A percentile compares a stretch with the other conserved stretches of the same genome.
These are phyloP conservation scores for Leishmania lainsoni DNA, from an alignment of 208 protist species.

Conservation along the genomic window DNA sequence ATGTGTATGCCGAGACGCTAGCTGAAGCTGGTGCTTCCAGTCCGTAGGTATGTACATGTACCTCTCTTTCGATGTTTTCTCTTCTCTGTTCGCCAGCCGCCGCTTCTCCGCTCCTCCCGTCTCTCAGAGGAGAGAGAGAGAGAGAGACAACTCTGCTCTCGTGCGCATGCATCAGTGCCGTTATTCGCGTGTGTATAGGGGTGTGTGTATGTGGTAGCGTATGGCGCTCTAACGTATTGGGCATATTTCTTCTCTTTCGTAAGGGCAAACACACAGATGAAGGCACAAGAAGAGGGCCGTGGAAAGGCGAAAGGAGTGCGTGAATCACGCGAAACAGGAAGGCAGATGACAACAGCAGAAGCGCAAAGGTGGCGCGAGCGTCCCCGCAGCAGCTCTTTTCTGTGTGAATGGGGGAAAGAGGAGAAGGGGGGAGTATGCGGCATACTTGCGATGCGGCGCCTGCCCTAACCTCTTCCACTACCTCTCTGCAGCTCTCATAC, in stretches of 20 bases:
- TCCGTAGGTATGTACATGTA: background rate
- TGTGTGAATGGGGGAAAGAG: background rate
- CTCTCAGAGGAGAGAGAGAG: background rate
- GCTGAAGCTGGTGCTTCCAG: background rate
- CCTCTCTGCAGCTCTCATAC: background rate
- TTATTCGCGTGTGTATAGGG: background rate
- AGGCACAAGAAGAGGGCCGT: background rate
- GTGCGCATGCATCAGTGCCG: background rate
- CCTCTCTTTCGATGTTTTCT: background rate
- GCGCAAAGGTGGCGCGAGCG: no score
- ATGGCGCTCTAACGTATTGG: background rate
- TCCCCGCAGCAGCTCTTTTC: background rate
- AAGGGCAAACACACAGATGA: background rate
- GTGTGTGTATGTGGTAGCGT: background rate
- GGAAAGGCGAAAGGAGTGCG: background rate
- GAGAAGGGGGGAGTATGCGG: background rate
- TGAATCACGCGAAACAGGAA: background rate
- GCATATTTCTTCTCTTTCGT: background rate
- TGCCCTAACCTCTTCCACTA: background rate
- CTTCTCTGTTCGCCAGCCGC: background rate
- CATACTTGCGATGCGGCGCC: background rate
- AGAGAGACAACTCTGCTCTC: background rate
- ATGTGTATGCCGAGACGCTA: background rate
- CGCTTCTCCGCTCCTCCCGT: background rate
- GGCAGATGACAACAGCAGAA: background rate